A percentile compares a stretch with the other conserved stretches of the same genome.
Conservation (phyloP, 352 stramenopile species). For the Phytopythium kandeliae region DNA sequence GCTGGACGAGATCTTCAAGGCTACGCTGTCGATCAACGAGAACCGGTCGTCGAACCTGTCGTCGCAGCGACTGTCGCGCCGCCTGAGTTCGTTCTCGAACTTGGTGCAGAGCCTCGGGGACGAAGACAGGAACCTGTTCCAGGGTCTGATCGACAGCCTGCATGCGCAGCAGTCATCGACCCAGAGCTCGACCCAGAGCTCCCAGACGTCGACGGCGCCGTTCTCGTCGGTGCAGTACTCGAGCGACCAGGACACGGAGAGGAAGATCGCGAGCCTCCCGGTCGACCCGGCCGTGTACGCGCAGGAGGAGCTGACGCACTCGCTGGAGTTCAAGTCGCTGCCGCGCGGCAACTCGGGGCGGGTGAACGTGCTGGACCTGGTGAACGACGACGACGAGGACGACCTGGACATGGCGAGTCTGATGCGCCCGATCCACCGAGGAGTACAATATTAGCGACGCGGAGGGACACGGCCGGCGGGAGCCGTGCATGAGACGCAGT, state of each 20-base stretch:
- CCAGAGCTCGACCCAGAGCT: slow-evolving; percentile 3
- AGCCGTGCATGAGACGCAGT: not conserved
- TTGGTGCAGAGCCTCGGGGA: slow-evolving; percentile 47
- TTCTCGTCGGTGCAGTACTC: slow-evolving; percentile 7
- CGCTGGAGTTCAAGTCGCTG: slow-evolving; percentile 25
- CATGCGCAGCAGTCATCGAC: slow-evolving; percentile 17
- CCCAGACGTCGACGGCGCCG: slow-evolving; percentile 7
- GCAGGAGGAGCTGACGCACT: slow-evolving; percentile 24
- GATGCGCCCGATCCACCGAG: slow-evolving; percentile 59
- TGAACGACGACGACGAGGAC: slow-evolving; percentile 49
- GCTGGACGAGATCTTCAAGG: slow-evolving; percentile 73
- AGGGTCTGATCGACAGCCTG: slow-evolving; percentile 56
- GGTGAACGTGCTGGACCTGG: slow-evolving; percentile 16
- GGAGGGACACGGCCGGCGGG: not conserved
- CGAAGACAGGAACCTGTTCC: slow-evolving; percentile 66
- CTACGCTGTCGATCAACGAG: slow-evolving; percentile 58
- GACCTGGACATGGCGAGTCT: slow-evolving; percentile 38
- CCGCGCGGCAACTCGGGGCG: slow-evolving; percentile 25
- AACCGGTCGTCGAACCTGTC: slow-evolving; percentile 22
- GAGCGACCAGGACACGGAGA: slow-evolving; percentile 6
- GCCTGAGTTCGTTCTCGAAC: slow-evolving; percentile 43
- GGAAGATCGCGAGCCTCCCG: slow-evolving; percentile 26
- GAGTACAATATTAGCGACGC: slow-evolving; percentile 42
- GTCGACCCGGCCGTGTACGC: slow-evolving; percentile 35
- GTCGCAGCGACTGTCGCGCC: slow-evolving; percentile 28